Evolutionary conservation across 305 asterid genomes (phyloP).

Genomic region (Withania somnifera): DNA sequence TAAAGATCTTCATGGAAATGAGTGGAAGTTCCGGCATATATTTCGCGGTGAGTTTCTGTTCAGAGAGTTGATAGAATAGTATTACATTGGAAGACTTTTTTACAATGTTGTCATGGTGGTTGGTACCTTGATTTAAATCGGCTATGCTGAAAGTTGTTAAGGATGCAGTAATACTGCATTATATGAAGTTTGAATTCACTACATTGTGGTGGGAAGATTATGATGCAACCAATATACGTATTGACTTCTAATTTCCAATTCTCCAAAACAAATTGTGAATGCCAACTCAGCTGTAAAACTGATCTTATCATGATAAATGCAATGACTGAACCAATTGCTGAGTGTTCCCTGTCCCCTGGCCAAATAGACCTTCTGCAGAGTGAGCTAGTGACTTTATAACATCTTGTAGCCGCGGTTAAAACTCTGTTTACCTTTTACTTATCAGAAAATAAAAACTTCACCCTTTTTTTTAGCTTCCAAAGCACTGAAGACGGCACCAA

Average conservation of each 20-base stretch:
- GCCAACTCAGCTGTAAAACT: background rate
- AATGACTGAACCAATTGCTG: background rate
- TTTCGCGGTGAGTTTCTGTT: constrained; percentile 58
- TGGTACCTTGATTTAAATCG: background rate
- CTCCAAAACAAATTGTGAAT: background rate
- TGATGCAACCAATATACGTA: background rate
- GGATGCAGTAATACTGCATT: background rate
- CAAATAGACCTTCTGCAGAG: background rate
- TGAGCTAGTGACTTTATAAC: background rate
- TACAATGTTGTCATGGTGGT: background rate
- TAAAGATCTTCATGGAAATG: constrained; percentile 94
- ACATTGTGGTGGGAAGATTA: background rate
- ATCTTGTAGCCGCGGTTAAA: background rate
- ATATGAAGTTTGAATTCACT: background rate
- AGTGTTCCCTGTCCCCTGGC: background rate
- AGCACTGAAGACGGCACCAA: background rate
- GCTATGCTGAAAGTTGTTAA: background rate
- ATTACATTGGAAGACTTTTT: background rate
- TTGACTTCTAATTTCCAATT: background rate
- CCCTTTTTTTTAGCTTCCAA: background rate
- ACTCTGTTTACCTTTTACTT: background rate
- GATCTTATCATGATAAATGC: background rate
- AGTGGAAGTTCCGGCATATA: constrained; percentile 95
- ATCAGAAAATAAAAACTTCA: background rate
- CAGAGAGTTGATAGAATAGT: background rate